Evolutionary conservation across 495 filamentous ascomycete species (phyloP).

Genomic region (Tuber calosporum): DNA sequence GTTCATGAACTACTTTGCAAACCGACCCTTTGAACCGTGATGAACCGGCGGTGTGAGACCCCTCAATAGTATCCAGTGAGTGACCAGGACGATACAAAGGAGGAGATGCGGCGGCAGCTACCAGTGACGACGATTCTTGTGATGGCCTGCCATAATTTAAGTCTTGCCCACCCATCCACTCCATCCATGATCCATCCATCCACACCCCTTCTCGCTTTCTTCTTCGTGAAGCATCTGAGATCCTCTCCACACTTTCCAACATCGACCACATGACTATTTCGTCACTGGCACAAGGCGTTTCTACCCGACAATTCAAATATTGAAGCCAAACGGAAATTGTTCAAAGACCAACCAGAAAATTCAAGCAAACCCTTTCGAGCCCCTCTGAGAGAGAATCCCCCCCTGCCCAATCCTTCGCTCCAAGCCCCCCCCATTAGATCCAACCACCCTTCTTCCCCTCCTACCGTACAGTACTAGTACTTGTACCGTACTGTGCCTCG

Average conservation of each 20-base stretch:
- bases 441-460: not conserved
- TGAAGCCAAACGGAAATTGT: not conserved
- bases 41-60: no score
- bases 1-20: no score
- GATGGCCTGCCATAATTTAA: not conserved
- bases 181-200: not conserved
- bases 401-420: not conserved
- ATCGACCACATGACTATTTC: constrained; percentile 2
- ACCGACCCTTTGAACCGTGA: no score
- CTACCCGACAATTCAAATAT: not conserved
- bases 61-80: no score
- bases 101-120: not conserved
- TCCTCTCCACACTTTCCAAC: not conserved
- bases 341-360: not conserved
- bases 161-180: not conserved
- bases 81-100: not conserved
- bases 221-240: not conserved
- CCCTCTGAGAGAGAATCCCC: not conserved
- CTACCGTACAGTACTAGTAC: no score
- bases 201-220: not conserved
- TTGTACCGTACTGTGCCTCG: not conserved
- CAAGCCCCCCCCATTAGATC: not conserved
- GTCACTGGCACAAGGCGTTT: not conserved
- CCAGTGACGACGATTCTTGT: not conserved
- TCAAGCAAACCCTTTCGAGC: not conserved